phyloP scores from a whole-genome alignment of 495 filamentous ascomycete genomes.

The Choiromyces venosus region DNA sequence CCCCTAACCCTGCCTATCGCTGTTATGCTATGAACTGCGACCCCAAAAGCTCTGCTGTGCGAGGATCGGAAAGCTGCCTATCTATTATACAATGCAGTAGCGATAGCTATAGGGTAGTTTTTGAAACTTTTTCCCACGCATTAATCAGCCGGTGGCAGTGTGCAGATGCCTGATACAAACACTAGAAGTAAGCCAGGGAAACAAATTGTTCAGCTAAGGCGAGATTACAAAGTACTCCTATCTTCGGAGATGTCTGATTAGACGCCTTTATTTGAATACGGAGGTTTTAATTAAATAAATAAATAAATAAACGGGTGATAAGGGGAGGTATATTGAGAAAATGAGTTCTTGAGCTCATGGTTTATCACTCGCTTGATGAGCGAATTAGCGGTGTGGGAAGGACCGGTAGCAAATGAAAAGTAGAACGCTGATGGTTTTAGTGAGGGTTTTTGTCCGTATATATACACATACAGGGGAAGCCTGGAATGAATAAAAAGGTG shows the following conservation, averaged over 20 bases:
- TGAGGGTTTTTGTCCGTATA: too few relatives aligned
- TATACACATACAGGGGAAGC: too few relatives aligned
- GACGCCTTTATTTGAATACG: neutral
- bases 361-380: too few relatives aligned
- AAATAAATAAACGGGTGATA: too few relatives aligned
- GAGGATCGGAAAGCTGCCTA: neutral
- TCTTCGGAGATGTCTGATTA: neutral
- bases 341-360: too few relatives aligned
- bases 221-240: neutral
- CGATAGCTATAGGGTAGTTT: neutral
- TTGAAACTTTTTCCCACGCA: neutral
- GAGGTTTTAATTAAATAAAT: too few relatives aligned
- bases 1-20: neutral
- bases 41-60: neutral
- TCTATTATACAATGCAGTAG: neutral
- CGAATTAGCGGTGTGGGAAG: too few relatives aligned
- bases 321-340: too few relatives aligned
- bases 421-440: too few relatives aligned
- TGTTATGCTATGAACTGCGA: neutral
- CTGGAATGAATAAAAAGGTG: too few relatives aligned
- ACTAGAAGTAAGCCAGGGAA: neutral
- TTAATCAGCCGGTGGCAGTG: neutral
- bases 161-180: neutral
- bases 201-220: neutral
- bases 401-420: too few relatives aligned